phyloP scores from a whole-genome alignment of 2,329 filamentous ascomycete genomes.

The Emmonsiellopsis sp. region DNA sequence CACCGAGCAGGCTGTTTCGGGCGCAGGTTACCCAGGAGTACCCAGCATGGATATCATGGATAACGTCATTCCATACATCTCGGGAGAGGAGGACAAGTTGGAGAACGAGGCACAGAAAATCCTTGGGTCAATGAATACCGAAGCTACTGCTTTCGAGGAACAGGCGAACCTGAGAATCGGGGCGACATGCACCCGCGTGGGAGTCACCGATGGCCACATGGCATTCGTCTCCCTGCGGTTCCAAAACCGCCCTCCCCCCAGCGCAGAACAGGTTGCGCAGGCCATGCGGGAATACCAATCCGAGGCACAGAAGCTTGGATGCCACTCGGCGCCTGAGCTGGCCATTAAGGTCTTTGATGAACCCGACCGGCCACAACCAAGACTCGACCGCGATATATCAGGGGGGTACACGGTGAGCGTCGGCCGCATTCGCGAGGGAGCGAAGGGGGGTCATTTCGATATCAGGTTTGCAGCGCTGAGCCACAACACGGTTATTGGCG shows the following conservation, averaged over 20 bases:
- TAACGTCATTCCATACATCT: slow-evolving; percentile 90
- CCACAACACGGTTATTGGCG: slow-evolving; percentile 87
- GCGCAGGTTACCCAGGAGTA: slow-evolving; percentile 63
- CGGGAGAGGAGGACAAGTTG: slow-evolving; percentile 91
- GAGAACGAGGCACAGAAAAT: slow-evolving; percentile 95
- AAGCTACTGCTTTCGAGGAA: slow-evolving; percentile 65
- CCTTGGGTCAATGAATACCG: slow-evolving; percentile 62
- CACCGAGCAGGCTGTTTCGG: slow-evolving; percentile 89
- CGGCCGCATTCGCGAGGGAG: slow-evolving; percentile 75
- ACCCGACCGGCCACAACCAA: slow-evolving; percentile 79
- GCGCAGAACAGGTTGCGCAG: slow-evolving; percentile 63
- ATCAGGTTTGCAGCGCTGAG: slow-evolving; percentile 90
- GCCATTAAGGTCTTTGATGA: slow-evolving; percentile 87
- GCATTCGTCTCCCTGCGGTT: slow-evolving; percentile 88
- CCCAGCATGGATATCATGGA: slow-evolving; percentile 92
- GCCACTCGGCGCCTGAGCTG: slow-evolving; percentile 71
- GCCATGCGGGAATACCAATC: slow-evolving; percentile 72
- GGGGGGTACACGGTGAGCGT: slow-evolving; percentile 86
- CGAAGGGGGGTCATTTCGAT: slow-evolving; percentile 74
- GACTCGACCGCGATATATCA: slow-evolving; percentile 77
- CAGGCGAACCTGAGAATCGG: slow-evolving; percentile 66
- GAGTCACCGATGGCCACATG: slow-evolving; percentile 91
- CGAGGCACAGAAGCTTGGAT: slow-evolving; percentile 74
- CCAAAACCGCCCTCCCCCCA: slow-evolving; percentile 62
- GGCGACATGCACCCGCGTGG: slow-evolving; percentile 84